phyloP scores from a whole-genome alignment of 2,329 filamentous ascomycete genomes.

The Trematosphaeria pertusa region DNA sequence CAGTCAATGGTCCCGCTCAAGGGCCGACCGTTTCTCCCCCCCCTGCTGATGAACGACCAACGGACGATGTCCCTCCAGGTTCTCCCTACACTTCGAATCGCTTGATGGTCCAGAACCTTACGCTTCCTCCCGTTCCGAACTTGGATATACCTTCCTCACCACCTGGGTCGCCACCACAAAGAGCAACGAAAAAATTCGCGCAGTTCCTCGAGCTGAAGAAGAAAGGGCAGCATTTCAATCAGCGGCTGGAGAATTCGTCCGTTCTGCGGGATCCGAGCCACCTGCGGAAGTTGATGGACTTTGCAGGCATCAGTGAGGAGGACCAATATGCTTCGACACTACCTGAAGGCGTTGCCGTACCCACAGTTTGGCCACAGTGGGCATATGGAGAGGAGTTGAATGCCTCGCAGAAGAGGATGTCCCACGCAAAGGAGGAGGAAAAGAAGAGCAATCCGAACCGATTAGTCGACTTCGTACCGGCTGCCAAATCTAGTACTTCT shows the following conservation, averaged over 20 bases:
- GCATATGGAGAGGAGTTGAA: constrained; percentile 53
- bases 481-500: constrained; percentile 29
- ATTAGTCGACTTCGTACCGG: constrained; percentile 44
- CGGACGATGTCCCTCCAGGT: constrained; percentile 34
- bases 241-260: constrained; percentile 70
- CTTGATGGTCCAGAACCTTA: constrained; percentile 72
- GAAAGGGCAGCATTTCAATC: constrained; percentile 79
- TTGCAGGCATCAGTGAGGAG: constrained; percentile 64
- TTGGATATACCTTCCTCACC: constrained; percentile 78
- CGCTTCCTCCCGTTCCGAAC: constrained; percentile 74
- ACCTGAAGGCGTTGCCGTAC: constrained; percentile 47
- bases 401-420: constrained; percentile 48
- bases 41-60: constrained; percentile 19
- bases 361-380: constrained; percentile 49
- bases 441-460: constrained; percentile 35
- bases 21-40: constrained; percentile 34
- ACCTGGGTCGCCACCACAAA: constrained; percentile 58
- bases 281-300: constrained; percentile 74
- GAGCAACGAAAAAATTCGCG: constrained; percentile 70
- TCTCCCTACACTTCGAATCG: constrained; percentile 75
- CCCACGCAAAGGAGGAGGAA: constrained; percentile 41
- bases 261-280: constrained; percentile 76
- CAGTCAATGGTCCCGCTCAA: constrained; percentile 34
- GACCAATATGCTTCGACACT: constrained; percentile 72
- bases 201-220: constrained; percentile 80